Evolutionary conservation across 768 basidiomycete genomes (phyloP).

Genomic region (Boletus vermiculosoides): DNA sequence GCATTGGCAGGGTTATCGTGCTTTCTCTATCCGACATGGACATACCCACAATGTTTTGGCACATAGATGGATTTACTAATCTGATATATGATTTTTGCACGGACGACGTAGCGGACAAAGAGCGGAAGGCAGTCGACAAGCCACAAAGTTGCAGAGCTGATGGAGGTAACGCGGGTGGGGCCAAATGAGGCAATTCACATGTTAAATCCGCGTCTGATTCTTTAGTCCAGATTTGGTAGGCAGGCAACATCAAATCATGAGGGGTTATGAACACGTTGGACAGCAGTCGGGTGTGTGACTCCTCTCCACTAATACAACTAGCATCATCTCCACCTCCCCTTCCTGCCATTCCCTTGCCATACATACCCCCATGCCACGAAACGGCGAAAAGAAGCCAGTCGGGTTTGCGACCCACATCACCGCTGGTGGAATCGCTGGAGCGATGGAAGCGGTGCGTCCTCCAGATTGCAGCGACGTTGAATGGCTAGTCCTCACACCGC

Average conservation of each 20-base stretch:
- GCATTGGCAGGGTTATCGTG: conserved; percentile 9
- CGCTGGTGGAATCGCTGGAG: conserved; percentile 92
- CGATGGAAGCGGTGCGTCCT: conserved; percentile 79
- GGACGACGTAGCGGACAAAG: conserved; percentile 20
- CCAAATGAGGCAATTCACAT: conserved; percentile 30
- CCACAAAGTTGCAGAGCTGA: neutral
- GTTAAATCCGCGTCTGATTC: conserved; percentile 20
- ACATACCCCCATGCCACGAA: conserved; percentile 47
- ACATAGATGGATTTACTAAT: conserved; percentile 3
- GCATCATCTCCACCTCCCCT: neutral
- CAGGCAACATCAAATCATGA: conserved; percentile 18
- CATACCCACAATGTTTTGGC: neutral
- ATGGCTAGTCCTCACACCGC: neutral
- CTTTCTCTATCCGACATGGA: conserved; percentile 8
- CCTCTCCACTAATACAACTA: neutral
- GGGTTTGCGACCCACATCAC: conserved; percentile 88
- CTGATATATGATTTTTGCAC: conserved; percentile 1
- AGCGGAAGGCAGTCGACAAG: conserved; percentile 8
- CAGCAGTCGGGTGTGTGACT: neutral
- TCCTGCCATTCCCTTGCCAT: neutral
- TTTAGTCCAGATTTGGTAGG: neutral
- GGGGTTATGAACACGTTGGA: conserved; percentile 8
- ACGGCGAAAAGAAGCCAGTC: conserved; percentile 68
- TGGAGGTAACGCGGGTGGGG: conserved; percentile 21
- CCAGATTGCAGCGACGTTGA: neutral